Conservation (phyloP, 345 rosid species). For the Hibiscus mutabilis region DNA sequence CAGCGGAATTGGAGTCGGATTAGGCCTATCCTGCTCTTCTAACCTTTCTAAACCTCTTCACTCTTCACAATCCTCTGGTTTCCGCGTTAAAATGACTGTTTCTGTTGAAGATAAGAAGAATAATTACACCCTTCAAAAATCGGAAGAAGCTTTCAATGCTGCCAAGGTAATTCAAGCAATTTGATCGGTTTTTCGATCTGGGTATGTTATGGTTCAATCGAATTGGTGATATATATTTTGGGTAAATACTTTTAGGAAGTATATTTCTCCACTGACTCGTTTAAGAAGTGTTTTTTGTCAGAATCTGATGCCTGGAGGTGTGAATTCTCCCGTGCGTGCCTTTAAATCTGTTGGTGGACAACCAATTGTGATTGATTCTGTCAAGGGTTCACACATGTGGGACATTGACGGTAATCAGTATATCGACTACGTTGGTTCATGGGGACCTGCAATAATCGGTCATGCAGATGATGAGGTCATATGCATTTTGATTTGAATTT, state of each 20-base stretch:
- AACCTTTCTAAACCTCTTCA: slow-evolving; percentile 20
- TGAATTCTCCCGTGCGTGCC: background rate
- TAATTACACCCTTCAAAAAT: slow-evolving; percentile 58
- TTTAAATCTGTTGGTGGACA: background rate
- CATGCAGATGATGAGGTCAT: background rate
- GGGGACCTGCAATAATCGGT: background rate
- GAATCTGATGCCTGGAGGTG: background rate
- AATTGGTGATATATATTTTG: too few relatives aligned
- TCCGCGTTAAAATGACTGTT: slow-evolving; percentile 43
- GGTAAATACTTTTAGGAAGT: too few relatives aligned
- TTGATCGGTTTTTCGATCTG: background rate
- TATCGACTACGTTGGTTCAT: background rate
- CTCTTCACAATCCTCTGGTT: slow-evolving; percentile 29
- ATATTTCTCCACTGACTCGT: too few relatives aligned
- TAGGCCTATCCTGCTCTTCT: slow-evolving; percentile 40
- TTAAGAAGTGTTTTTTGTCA: background rate
- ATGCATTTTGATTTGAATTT: background rate
- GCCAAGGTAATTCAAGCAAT: slow-evolving; percentile 49
- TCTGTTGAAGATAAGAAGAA: slow-evolving; percentile 65
- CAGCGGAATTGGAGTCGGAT: slow-evolving; percentile 41
- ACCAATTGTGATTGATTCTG: background rate
- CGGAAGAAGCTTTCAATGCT: slow-evolving; percentile 72
- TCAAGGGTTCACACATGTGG: background rate
- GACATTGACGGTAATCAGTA: background rate
- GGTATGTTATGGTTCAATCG: background rate